These are phyloP conservation scores for Podaxis sp. DNA, from an alignment of 768 basidiomycete genomes.

Conservation along the genomic window DNA sequence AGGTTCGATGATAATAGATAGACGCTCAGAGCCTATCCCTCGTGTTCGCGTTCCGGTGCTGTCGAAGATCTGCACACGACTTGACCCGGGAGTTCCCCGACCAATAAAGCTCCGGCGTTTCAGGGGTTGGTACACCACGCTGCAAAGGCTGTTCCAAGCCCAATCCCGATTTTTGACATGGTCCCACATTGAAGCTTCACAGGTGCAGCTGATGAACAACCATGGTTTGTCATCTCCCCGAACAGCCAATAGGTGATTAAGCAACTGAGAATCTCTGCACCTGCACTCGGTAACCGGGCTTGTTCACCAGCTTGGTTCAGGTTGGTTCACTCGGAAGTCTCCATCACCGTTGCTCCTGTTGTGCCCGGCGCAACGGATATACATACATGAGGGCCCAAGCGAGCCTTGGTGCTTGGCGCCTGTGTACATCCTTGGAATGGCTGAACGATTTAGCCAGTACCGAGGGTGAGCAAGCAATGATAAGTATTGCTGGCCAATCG, in stretches of 20 bases:
- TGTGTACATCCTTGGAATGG: not conserved
- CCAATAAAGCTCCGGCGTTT: not conserved
- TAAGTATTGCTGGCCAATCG: too few species aligned
- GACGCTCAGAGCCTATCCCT: not conserved
- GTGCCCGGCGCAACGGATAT: too few species aligned
- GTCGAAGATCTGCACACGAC: slow-evolving; percentile 3
- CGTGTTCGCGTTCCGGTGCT: not conserved
- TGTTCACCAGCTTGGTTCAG: not conserved
- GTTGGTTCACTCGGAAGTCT: not conserved
- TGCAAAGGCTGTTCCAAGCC: not conserved
- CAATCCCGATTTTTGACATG: not conserved
- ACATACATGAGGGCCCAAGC: not conserved
- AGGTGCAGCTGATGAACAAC: not conserved
- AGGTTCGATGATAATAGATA: not conserved
- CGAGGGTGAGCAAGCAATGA: not conserved
- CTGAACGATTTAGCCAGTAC: not conserved
- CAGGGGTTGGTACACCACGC: not conserved
- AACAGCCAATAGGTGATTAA: not conserved
- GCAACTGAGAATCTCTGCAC: not conserved
- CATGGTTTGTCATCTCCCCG: not conserved
- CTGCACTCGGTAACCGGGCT: not conserved
- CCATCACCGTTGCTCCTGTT: not conserved
- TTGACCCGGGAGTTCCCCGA: not conserved
- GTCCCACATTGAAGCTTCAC: not conserved
- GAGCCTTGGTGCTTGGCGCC: not conserved